These are phyloP conservation scores for Breviolum minutum DNA, from an alignment of 73 alveolate species.

Conservation along the genomic window DNA sequence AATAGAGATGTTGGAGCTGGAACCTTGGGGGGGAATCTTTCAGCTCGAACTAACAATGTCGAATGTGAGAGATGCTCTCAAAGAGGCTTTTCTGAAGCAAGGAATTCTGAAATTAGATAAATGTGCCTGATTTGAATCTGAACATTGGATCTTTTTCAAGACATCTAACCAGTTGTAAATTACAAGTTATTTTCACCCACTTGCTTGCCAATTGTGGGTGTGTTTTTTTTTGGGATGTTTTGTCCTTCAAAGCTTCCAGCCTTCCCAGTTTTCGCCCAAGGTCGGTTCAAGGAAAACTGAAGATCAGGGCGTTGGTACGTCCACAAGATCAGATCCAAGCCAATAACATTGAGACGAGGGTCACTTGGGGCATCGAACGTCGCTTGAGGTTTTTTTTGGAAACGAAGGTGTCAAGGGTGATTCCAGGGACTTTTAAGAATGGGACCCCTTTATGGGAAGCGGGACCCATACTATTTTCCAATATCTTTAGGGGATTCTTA, in stretches of 20 bases:
- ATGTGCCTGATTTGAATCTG: background rate
- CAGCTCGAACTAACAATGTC: too few relatives aligned
- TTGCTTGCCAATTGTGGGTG: too few relatives aligned
- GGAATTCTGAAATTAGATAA: background rate
- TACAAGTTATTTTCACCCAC: too few relatives aligned
- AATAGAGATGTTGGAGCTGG: conserved; percentile 80
- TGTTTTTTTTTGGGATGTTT: too few relatives aligned
- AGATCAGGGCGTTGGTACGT: conserved; percentile 87
- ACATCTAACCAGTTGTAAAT: too few relatives aligned
- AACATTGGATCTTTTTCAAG: background rate
- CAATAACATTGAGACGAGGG: conserved; percentile 83
- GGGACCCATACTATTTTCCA: too few relatives aligned
- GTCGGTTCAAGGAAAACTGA: conserved; percentile 85
- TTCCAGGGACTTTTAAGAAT: too few relatives aligned
- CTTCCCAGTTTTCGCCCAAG: background rate
- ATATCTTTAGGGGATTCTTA: too few relatives aligned
- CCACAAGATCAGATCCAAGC: conserved; percentile 89
- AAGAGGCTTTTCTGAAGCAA: background rate
- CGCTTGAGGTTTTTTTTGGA: background rate
- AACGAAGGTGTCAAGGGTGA: too few relatives aligned
- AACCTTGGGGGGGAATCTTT: background rate
- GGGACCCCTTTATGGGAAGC: too few relatives aligned
- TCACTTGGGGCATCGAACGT: background rate
- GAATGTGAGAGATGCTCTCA: too few relatives aligned
- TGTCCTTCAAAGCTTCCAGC: too few relatives aligned